Base-by-base conservation (phyloP, 208 protist species). In the Giardia duodenalis region DNA sequence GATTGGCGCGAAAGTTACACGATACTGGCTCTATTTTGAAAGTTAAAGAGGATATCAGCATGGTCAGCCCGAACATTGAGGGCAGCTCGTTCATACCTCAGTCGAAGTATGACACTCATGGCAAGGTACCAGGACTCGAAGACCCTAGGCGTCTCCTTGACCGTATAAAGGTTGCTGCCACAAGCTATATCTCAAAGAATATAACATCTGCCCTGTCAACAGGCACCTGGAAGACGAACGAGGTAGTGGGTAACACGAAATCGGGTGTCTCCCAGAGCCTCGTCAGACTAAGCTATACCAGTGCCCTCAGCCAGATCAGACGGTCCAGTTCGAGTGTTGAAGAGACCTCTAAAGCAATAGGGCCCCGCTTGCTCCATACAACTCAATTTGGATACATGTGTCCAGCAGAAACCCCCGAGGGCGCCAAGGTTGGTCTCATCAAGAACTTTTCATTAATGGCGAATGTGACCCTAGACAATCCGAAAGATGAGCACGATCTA, bases 381-480 rank as follows among this genome's bases (percentile, higher is more conserved):
- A 93, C 92, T 45, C 93, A 95, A 47, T 95, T 89, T 44, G 94
- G 94, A 3, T 86, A 93, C 2, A 30, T 95, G 0, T 95, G 94
- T 46, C 92, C 93, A 47, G 47, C 93, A 44, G 94, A 95, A 44
- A 95, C 94, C 0, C 94, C 94, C 39, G 94, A 95, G 86, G 94
- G 94, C 46, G 98, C 99, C 92, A 96, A 97, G 87, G 99, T 98
- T 93, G 99, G 99, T 86, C 95, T 99, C 0, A 98, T 99, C 0
- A 99, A 99, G 95, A 99, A 99, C 95, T 97, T 99, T 76, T 96
- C 98, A 1, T 96, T 98, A 1, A 95, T 99, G 39, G 97, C 97
- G 42, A 97, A 99, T 92, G 97, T 99, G 10, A 99, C 98, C 0
- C 44, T 92, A 0, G 93, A 92, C 30, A 42, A 42, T 22, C 89